These are phyloP conservation scores for Polygonum maritimum DNA, from an alignment of 148 eudicot species.

Conservation along the genomic window DNA sequence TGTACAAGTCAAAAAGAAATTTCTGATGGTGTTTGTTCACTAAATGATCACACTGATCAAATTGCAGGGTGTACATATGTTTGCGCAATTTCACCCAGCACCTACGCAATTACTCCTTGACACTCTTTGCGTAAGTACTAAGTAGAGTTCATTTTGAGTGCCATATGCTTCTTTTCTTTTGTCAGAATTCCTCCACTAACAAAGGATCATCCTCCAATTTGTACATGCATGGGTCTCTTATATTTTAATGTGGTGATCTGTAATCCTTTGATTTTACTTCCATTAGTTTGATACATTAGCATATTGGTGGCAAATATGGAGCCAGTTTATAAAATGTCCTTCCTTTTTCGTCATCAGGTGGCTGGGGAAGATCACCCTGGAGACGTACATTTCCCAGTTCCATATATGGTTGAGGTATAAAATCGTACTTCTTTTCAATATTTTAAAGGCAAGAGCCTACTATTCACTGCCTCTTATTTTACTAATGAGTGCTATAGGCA, in stretches of 20 bases:
- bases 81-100: constrained; percentile 84
- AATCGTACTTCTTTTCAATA: background rate
- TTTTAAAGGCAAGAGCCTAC: background rate
- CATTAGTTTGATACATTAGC: background rate
- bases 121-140: constrained; percentile 96
- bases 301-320: background rate
- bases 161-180: background rate
- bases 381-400: constrained; percentile 96
- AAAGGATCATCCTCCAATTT: background rate
- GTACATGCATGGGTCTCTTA: background rate
- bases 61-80: constrained; percentile 84
- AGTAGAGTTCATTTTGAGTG: constrained; percentile 14
- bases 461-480: background rate
- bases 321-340: constrained; percentile 8
- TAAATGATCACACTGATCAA: constrained; percentile 1
- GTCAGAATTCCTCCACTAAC: background rate
- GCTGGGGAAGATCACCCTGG: constrained; percentile 96
- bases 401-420: constrained; percentile 94
- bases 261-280: background rate
- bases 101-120: constrained; percentile 60
- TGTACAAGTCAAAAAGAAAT: background rate
- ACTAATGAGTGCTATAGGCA: background rate
- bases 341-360: constrained; percentile 44
- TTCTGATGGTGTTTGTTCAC: background rate
- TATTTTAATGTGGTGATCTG: background rate